phyloP scores from a whole-genome alignment of 371 early-diverging fungal species.

The Actinomucor elegans region DNA sequence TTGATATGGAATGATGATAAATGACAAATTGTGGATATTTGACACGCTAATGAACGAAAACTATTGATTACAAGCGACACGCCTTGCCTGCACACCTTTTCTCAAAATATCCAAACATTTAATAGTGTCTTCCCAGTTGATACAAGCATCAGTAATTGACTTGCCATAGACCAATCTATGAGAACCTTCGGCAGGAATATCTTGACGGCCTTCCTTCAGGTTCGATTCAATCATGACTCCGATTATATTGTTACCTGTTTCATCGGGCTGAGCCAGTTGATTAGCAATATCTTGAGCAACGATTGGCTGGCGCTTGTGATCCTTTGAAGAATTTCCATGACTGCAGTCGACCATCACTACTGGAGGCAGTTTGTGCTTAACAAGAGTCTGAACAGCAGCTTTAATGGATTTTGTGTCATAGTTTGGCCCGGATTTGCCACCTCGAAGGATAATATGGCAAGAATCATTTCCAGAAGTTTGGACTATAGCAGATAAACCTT shows the following conservation, averaged over 20 bases:
- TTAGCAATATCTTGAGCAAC: slow-evolving; percentile 70
- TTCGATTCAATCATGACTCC: slow-evolving; percentile 87
- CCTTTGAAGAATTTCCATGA: slow-evolving; percentile 84
- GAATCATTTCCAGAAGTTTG: slow-evolving; percentile 71
- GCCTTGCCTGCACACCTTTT: slow-evolving; percentile 65
- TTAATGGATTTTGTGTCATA: slow-evolving; percentile 69
- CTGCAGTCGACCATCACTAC: slow-evolving; percentile 91
- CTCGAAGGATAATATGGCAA: slow-evolving; percentile 88
- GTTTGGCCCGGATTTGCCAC: slow-evolving; percentile 87
- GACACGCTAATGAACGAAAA: too few relatives aligned
- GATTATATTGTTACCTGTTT: slow-evolving; percentile 57
- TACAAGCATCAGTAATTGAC: slow-evolving; percentile 81
- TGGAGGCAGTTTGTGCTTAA: slow-evolving; percentile 58
- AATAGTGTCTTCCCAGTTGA: slow-evolving; percentile 74
- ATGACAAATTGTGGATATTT: too few relatives aligned
- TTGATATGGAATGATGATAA: too few relatives aligned
- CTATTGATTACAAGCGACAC: slow-evolving; percentile 42
- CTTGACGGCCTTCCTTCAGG: slow-evolving; percentile 73
- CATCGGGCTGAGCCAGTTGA: slow-evolving; percentile 33
- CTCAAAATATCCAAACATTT: slow-evolving; percentile 57
- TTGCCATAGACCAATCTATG: slow-evolving; percentile 64
- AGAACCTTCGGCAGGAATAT: slow-evolving; percentile 59
- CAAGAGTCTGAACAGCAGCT: slow-evolving; percentile 55
- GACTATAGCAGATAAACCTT: slow-evolving; percentile 91
- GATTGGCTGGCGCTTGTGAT: slow-evolving; percentile 75